Evolutionary conservation across 1,139 yeast genomes (phyloP).

Genomic region (Candida pseudoviswanathii): DNA sequence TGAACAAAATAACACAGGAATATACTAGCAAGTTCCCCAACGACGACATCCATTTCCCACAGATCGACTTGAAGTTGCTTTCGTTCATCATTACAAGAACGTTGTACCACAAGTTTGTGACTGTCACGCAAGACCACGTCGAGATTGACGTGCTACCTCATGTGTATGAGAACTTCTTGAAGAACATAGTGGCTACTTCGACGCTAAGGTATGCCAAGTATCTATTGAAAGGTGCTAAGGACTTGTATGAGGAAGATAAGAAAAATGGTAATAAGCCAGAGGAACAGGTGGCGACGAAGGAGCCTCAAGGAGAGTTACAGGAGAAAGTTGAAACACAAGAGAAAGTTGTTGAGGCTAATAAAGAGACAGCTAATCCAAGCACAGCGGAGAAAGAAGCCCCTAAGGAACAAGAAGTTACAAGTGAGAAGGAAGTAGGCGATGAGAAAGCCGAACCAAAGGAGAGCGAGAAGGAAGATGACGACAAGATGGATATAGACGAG

Average conservation of each 20-base stretch:
- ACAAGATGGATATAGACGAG: neutral
- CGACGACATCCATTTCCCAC: slow-evolving; percentile 16
- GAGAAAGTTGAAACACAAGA: neutral
- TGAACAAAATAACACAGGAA: slow-evolving; percentile 20
- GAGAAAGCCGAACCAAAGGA: neutral
- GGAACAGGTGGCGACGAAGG: neutral
- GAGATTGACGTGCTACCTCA: slow-evolving; percentile 21
- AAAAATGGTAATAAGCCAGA: slow-evolving; percentile 2
- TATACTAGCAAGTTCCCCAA: slow-evolving; percentile 19
- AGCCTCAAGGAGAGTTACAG: neutral
- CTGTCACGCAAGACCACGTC: slow-evolving; percentile 20
- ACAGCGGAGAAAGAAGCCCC: slow-evolving; percentile 1
- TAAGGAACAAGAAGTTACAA: neutral
- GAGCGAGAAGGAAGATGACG: neutral
- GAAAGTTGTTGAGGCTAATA: slow-evolving; percentile 5
- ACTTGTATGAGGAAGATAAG: slow-evolving; percentile 18
- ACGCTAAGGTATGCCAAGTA: slow-evolving; percentile 26
- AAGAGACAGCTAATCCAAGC: neutral
- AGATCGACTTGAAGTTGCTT: slow-evolving; percentile 16
- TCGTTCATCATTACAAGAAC: slow-evolving; percentile 17
- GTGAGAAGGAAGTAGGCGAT: neutral
- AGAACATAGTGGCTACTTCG: slow-evolving; percentile 28
- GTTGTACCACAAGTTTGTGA: slow-evolving; percentile 21
- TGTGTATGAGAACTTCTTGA: slow-evolving; percentile 22
- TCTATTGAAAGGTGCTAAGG: slow-evolving; percentile 32